Percentiles rank a stretch among this genome's conserved stretches.
Conservation (phyloP, 495 filamentous ascomycete species). For the Talaromyces wortmannii region DNA sequence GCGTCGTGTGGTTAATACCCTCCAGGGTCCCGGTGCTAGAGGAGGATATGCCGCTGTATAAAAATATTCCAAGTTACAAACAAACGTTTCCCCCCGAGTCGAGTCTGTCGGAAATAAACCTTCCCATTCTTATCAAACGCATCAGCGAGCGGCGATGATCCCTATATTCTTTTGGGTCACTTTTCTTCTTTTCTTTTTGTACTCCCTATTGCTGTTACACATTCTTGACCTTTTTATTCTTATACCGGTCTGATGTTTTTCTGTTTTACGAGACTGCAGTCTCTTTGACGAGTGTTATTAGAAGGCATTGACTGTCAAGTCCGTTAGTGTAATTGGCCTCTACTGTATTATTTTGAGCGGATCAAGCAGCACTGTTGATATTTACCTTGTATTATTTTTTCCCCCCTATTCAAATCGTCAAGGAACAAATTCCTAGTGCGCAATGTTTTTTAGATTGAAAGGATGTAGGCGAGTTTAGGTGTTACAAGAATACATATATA, state of each 20-base stretch:
- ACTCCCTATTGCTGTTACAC: neutral
- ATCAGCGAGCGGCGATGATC: neutral
- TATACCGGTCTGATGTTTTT: neutral
- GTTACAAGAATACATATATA: no score
- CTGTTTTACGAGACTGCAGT: neutral
- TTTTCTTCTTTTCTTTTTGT: no score
- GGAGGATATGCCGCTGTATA: constrained; percentile 94
- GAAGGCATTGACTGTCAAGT: no score
- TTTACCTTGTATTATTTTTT: no score
- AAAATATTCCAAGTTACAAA: neutral
- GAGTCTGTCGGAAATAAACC: neutral
- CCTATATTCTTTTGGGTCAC: neutral
- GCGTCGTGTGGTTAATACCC: constrained; percentile 66
- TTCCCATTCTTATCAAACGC: neutral
- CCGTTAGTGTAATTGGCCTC: no score
- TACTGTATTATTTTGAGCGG: neutral
- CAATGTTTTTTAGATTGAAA: no score
- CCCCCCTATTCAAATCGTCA: no score
- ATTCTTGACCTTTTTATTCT: neutral
- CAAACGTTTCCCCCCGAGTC: neutral
- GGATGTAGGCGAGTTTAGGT: no score
- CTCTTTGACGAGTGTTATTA: neutral
- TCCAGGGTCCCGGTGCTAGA: constrained; percentile 71
- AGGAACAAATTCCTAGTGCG: no score
- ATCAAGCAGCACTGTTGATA: no score